A percentile compares a stretch with the other conserved stretches of the same genome.
phyloP scores from a whole-genome alignment of 495 filamentous ascomycete species.

The Corynascus novoguineensis region DNA sequence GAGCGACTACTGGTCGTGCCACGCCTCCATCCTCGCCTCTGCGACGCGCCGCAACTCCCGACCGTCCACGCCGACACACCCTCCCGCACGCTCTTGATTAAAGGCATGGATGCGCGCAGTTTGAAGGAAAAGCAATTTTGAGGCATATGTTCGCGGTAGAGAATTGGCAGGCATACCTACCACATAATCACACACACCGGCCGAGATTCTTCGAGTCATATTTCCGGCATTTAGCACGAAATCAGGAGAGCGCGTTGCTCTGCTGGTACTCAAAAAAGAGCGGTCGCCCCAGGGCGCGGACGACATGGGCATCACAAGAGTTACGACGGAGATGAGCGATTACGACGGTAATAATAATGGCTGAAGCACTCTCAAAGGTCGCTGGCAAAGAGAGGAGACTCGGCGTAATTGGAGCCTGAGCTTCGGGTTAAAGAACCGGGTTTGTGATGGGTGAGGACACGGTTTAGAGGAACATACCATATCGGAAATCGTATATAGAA shows the following conservation, averaged over 20 bases:
- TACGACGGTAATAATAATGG: constrained; percentile 1
- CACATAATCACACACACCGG: background rate
- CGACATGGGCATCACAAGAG: background rate
- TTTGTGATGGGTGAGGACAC: too few species aligned
- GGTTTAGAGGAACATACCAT: too few species aligned
- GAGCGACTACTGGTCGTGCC: background rate
- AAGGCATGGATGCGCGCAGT: too few species aligned
- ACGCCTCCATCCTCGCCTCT: background rate
- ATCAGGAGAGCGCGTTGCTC: background rate
- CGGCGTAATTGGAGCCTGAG: too few species aligned
- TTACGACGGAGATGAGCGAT: constrained; percentile 5
- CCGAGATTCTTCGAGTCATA: background rate
- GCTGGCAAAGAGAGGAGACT: background rate
- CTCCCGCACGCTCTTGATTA: too few species aligned
- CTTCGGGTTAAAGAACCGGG: too few species aligned
- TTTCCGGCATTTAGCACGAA: background rate
- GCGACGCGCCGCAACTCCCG: background rate
- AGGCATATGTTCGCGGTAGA: too few species aligned
- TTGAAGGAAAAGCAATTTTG: too few species aligned
- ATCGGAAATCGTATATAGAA: too few species aligned
- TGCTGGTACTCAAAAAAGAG: background rate
- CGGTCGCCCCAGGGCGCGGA: background rate
- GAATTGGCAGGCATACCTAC: too few species aligned
- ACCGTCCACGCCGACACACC: too few species aligned
- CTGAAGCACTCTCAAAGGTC: background rate